Base-by-base conservation (phyloP, 306 rosid species). In the Myrica gale region DNA sequence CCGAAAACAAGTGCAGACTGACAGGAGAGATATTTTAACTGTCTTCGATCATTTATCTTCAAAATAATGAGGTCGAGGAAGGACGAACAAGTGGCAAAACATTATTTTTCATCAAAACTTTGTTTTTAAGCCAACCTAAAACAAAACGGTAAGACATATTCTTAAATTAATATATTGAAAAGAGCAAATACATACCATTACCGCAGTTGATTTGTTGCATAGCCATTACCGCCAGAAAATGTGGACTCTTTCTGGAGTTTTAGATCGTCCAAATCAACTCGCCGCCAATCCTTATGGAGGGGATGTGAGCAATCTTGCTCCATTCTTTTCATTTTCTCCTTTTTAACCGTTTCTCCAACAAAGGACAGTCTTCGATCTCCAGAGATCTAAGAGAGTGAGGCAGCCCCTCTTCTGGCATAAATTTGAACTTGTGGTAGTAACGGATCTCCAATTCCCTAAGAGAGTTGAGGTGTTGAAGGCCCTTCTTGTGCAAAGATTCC, bases 391-490 rank as follows among this genome's bases (percentile, higher is more conserved):
- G 16, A 5, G 56, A 74, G 50, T 65, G 1, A 19, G 82, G 82
- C 9, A 79, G 16, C 41, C 41, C 68, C 37, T 79, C 69, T 26
- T 78, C 78, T 4, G 1, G 41, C 39, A 74, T 56, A 13, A 15
- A 57, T 56, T 74, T 1, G 4, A 80, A 9, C 11, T 23, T 74
- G 0, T 11, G 43, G 20, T 57, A 74, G 1, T 1, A 0, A 3
- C 0, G 0, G 70, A 60, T 74, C 1, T 0, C 0, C 19, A 80
- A 9, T 3, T 0, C 0, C 39, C 68, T 21, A 16, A 80, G 76
- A 47, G 83, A 74, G 32, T 72, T 51, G 20, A 80, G 51, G 60
- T 61, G 51, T 51, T 44, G 67, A 68, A 80, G 51, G 4, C 26
- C 58, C 1, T 17, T 9, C 44, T 63, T 68, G 11, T 68, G 19